Evolutionary conservation across 1,284 basidiomycete genomes (phyloP).

Genomic region (Dichomitus squalens): DNA sequence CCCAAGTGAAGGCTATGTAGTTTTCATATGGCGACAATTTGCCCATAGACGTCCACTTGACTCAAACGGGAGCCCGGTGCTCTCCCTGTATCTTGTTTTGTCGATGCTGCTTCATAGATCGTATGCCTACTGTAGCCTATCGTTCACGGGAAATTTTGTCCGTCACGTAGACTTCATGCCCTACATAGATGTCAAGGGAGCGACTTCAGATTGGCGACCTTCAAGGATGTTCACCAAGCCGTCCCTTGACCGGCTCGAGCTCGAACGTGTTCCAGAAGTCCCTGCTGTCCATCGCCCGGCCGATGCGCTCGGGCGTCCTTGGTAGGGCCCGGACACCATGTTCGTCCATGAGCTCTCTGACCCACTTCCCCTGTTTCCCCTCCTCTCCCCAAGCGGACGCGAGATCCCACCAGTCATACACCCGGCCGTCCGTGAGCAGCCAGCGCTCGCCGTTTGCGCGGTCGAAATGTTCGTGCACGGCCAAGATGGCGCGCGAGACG

Average conservation of each 20-base stretch:
- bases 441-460: conserved; percentile 52
- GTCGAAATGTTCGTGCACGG: conserved; percentile 46
- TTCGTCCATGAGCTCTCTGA: conserved; percentile 59
- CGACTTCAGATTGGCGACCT: conserved; percentile 30
- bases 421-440: conserved; percentile 58
- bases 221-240: conserved; percentile 16
- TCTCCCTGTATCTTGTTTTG: too few species aligned
- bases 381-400: conserved; percentile 51
- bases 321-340: conserved; percentile 54
- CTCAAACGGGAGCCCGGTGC: too few species aligned
- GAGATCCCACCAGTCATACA: conserved; percentile 74
- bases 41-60: too few species aligned
- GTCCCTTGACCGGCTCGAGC: conserved; percentile 35
- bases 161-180: too few species aligned
- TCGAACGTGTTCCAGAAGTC: conserved; percentile 58
- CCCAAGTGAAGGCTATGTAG: too few species aligned
- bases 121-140: too few species aligned
- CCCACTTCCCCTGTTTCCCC: conserved; percentile 44
- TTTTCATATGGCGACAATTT: too few species aligned
- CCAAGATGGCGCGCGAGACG: conserved; percentile 59
- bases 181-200: too few species aligned
- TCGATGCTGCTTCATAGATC: too few species aligned
- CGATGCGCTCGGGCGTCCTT: conserved; percentile 47
- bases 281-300: conserved; percentile 56
- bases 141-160: too few species aligned